Evolutionary conservation across 2,329 filamentous ascomycete genomes (phyloP).

Genomic region (Ophiostoma perfectum): DNA sequence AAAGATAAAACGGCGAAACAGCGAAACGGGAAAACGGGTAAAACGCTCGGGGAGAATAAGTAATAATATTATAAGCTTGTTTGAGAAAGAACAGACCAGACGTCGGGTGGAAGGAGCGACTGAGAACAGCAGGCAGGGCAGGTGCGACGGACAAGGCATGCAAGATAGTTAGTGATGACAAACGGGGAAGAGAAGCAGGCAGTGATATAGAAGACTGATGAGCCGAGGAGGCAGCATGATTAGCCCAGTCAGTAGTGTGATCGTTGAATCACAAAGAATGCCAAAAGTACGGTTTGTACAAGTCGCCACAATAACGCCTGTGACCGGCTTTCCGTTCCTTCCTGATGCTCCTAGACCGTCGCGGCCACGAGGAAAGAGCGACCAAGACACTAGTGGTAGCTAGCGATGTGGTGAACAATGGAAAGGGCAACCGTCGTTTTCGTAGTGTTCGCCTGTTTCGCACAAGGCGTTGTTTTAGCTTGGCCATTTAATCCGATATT

Average conservation of each 20-base stretch:
- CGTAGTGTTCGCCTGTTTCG: neutral
- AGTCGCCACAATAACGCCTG: conserved; percentile 15
- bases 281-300: neutral
- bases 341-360: neutral
- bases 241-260: too few relatives aligned
- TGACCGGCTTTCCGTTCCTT: conserved; percentile 16
- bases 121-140: neutral
- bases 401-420: neutral
- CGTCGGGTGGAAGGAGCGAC: conserved; percentile 7
- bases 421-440: neutral
- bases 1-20: neutral
- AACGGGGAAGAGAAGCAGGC: neutral
- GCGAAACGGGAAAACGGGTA: neutral
- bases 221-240: too few relatives aligned
- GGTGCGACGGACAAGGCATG: neutral
- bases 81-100: conserved; percentile 10
- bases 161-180: neutral
- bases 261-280: too few relatives aligned
- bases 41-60: neutral
- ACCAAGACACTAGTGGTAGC: neutral
- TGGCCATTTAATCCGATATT: conserved; percentile 3
- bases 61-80: neutral
- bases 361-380: neutral
- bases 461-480: neutral
- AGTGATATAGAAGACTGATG: neutral